Evolutionary conservation across 495 filamentous ascomycete species (phyloP).

Genomic region (Penicillium samsonianum): DNA sequence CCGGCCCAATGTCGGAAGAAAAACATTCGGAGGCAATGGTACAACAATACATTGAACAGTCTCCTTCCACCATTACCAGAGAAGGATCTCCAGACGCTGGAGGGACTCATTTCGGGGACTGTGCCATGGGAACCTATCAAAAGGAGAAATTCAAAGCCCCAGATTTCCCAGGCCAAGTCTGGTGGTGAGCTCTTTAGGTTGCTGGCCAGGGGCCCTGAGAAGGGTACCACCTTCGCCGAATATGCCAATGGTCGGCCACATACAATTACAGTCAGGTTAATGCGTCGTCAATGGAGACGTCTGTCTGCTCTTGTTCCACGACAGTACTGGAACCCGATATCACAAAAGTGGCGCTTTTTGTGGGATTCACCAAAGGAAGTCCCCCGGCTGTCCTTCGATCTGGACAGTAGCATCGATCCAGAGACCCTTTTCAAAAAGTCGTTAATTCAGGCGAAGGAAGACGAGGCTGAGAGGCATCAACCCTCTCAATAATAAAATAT

Average conservation of each 20-base stretch:
- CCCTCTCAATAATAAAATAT: not conserved
- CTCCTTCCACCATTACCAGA: slow-evolving; percentile 72
- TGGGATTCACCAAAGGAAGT: slow-evolving; percentile 30
- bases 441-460: not conserved
- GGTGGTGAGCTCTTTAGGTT: slow-evolving; percentile 22
- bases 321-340: slow-evolving; percentile 24
- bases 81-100: slow-evolving; percentile 63
- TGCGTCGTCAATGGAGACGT: slow-evolving; percentile 47
- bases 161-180: slow-evolving; percentile 6
- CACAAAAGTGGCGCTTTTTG: slow-evolving; percentile 23
- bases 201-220: slow-evolving; percentile 36
- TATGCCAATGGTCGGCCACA: slow-evolving; percentile 42
- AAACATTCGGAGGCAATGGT: slow-evolving; percentile 64
- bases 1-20: slow-evolving; percentile 51
- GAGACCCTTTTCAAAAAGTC: slow-evolving; percentile 15
- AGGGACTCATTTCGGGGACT: slow-evolving; percentile 56
- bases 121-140: slow-evolving; percentile 42
- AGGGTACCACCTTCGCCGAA: slow-evolving; percentile 35
- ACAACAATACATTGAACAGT: slow-evolving; percentile 52
- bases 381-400: slow-evolving; percentile 15
- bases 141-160: slow-evolving; percentile 29
- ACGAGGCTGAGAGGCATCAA: not conserved
- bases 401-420: slow-evolving; percentile 16
- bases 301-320: slow-evolving; percentile 44
- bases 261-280: slow-evolving; percentile 43